Evolutionary conservation across 176 grass and related monocot species (phyloP).

Genomic region (Carex myosuroides): DNA sequence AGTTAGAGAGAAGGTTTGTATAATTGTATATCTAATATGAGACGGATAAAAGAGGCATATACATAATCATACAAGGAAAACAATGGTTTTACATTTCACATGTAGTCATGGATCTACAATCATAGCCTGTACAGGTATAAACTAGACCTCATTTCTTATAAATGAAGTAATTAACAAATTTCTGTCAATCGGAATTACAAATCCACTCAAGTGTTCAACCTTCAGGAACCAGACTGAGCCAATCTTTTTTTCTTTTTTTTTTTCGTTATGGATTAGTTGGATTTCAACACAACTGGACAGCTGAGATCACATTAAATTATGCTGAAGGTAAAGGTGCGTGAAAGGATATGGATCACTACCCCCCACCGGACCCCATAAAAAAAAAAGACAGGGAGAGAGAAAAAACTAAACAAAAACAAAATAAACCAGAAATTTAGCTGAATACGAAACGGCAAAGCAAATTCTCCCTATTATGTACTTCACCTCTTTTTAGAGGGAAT

Average conservation of each 20-base stretch:
- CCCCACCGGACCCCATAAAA: not conserved
- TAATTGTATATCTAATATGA: not conserved
- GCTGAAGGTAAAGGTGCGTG: not conserved
- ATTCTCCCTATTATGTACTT: not conserved
- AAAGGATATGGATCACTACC: slow-evolving; percentile 2
- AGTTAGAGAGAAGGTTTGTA: not conserved
- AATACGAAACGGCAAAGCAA: not conserved
- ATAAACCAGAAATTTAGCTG: not conserved
- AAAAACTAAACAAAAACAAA: not conserved
- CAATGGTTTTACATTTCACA: not conserved
- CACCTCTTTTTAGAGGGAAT: not conserved
- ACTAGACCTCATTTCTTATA: not conserved
- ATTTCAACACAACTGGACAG: not conserved
- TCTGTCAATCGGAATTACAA: not conserved
- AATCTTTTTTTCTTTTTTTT: not conserved
- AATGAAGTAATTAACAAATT: not conserved
- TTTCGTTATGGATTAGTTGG: not conserved
- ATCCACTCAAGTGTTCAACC: not conserved
- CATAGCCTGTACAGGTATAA: not conserved
- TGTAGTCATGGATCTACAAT: not conserved
- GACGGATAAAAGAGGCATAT: not conserved
- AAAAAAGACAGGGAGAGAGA: too few relatives aligned
- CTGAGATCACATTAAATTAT: not conserved
- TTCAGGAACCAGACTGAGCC: not conserved
- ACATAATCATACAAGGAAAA: not conserved